Evolutionary conservation across 192 early-diverging fungal species (phyloP), one percentile per base, ranked within the genome.

Genomic region (Chytriomyces confervae): DNA sequence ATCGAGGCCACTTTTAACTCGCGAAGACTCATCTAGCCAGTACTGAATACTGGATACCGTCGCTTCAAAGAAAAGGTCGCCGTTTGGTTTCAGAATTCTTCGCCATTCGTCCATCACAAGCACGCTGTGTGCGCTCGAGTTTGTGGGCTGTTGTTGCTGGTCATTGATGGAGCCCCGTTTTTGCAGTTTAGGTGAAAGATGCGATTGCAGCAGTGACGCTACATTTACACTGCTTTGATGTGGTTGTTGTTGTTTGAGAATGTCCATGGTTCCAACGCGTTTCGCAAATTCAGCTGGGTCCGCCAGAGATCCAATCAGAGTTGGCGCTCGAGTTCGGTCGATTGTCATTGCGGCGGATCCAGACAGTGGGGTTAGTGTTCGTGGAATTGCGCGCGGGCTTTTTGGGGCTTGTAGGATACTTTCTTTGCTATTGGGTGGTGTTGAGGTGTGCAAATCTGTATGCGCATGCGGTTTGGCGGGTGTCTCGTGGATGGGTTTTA

Each of bases 21-120:
- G 43, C 60, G 3, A 49, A 18, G 46, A 53, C 3, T 16, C 46
- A 69, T 69, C 36, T 4, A 36, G 36, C 36, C 36, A 1, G 36
- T 36, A 57, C 46, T 23, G 43, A 27, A 69, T 20, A n/a, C 61
- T 64, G 9, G 45, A 29, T 27, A 45, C 47, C 3, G 73, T 64
- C 11, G 45, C 62, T 48, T 75, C 73, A 48, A 75, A 75, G 16
- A 75, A 10, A 5, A 75, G 46, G 5, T 10, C 10, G 18, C 61
- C 62, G 24, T 62, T 62, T 16, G 60, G 73, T 65, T 65, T 75
- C 10, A 75, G 62, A 24, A 65, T 47, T n/a, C 73, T 11, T 9
- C 23, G 20, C 73, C 73, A 75, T 10, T 66, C 61, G 20, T 72
- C 44, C 47, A 49, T 23, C 2, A 49, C 45, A 20, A 18, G 9